Evolutionary conservation across 2,329 filamentous ascomycete genomes (phyloP).

Genomic region (Thelonectria blattea): DNA sequence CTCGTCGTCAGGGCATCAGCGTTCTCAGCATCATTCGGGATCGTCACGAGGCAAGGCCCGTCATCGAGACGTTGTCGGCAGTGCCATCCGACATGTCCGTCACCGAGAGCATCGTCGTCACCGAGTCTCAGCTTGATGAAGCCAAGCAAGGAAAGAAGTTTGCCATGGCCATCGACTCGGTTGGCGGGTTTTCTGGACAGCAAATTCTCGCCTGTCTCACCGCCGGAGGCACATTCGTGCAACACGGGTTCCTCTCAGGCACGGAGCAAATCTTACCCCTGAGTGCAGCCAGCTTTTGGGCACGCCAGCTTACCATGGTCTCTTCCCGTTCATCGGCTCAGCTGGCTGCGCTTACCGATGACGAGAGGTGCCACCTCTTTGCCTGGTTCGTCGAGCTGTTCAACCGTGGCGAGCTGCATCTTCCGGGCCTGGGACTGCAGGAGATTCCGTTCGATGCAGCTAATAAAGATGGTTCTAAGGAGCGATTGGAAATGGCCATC

Average conservation of each 20-base stretch:
- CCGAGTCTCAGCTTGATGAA: conserved; percentile 1
- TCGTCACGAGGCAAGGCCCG: background rate
- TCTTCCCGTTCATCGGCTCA: background rate
- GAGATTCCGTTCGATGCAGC: background rate
- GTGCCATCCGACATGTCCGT: background rate
- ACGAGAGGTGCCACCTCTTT: background rate
- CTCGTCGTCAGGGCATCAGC: conserved; percentile 17
- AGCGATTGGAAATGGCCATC: background rate
- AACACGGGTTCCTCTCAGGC: background rate
- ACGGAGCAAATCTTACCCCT: background rate
- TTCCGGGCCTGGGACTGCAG: background rate
- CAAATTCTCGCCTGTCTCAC: background rate
- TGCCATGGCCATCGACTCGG: background rate
- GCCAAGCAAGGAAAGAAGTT: background rate
- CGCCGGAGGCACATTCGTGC: background rate
- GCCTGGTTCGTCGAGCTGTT: background rate
- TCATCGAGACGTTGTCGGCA: background rate
- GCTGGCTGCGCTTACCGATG: background rate
- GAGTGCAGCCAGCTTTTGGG: background rate
- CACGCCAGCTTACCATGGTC: background rate
- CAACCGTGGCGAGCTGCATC: background rate
- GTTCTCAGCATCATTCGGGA: conserved; percentile 20
- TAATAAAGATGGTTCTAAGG: background rate
- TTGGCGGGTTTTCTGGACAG: background rate
- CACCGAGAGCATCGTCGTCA: conserved; percentile 3